A percentile compares a stretch with the other conserved stretches of the same genome.
Conservation (phyloP, 495 filamentous ascomycete genomes). For the Penicillium bialowiezense region DNA sequence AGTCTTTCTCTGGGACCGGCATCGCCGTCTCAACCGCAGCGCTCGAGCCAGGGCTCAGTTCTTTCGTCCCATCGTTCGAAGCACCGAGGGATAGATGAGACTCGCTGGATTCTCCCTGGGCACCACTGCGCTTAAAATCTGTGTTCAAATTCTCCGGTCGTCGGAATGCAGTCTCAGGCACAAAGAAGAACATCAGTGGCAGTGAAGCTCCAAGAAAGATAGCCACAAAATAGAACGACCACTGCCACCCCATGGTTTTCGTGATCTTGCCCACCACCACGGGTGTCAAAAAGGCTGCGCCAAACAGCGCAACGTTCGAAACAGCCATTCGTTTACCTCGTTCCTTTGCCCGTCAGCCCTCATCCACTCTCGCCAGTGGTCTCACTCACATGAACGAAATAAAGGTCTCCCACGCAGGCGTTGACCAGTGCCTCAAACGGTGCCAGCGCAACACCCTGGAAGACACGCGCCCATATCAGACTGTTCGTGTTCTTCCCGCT, state of each 20-base stretch:
- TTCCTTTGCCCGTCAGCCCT: slow-evolving; percentile 46
- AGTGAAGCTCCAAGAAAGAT: slow-evolving; percentile 63
- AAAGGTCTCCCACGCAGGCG: slow-evolving; percentile 73
- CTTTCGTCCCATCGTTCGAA: slow-evolving; percentile 15
- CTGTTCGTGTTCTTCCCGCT: slow-evolving; percentile 62
- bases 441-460: slow-evolving; percentile 72
- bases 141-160: slow-evolving; percentile 63
- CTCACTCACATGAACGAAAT: slow-evolving; percentile 67
- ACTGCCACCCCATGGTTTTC: slow-evolving; percentile 67
- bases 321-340: slow-evolving; percentile 88
- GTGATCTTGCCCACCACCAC: slow-evolving; percentile 87
- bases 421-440: slow-evolving; percentile 78
- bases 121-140: slow-evolving; percentile 41
- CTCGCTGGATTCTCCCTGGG: slow-evolving; percentile 10
- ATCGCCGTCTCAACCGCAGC: slow-evolving; percentile 7
- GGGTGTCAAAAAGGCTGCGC: slow-evolving; percentile 88
- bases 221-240: slow-evolving; percentile 72
- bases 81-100: slow-evolving; percentile 9
- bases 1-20: slow-evolving; percentile 38
- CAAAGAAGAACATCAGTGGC: slow-evolving; percentile 69
- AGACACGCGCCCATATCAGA: slow-evolving; percentile 70
- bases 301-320: slow-evolving; percentile 84
- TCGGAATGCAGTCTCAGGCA: slow-evolving; percentile 80
- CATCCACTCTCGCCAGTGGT: no score
- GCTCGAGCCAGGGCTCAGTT: slow-evolving; percentile 3